Percentiles rank a stretch among this genome's conserved stretches.
These are phyloP conservation scores for Cryomyces minteri DNA, from an alignment of 495 filamentous ascomycete species.

Conservation along the genomic window DNA sequence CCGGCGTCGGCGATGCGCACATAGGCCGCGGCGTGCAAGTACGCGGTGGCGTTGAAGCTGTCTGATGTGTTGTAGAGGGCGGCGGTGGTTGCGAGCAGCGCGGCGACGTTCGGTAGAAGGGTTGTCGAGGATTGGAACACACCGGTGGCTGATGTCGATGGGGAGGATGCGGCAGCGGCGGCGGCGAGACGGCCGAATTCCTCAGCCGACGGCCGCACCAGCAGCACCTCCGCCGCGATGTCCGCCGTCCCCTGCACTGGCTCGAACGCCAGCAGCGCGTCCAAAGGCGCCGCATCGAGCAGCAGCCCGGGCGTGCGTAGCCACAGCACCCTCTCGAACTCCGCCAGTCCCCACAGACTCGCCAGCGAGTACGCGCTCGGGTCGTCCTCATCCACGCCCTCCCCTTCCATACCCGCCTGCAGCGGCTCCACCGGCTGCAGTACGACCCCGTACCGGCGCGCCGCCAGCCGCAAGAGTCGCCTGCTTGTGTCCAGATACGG, in stretches of 20 bases:
- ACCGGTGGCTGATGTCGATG: not conserved
- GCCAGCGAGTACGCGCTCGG: constrained; percentile 17
- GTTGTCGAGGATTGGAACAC: not conserved
- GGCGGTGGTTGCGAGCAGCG: not conserved
- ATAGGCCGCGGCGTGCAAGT: constrained; percentile 20
- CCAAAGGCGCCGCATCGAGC: constrained; percentile 23
- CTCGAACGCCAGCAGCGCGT: constrained; percentile 23
- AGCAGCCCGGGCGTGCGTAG: constrained; percentile 23
- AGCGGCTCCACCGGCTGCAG: constrained; percentile 22
- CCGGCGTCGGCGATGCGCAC: constrained; percentile 25
- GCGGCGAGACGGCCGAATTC: constrained; percentile 6
- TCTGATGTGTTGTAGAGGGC: constrained; percentile 8
- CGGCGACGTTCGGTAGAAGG: not conserved
- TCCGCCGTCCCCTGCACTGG: constrained; percentile 9
- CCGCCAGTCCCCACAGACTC: constrained; percentile 20
- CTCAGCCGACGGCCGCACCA: constrained; percentile 14
- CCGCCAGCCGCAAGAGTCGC: constrained; percentile 24
- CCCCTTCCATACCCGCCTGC: constrained; percentile 9
- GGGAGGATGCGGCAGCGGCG: constrained; percentile 3
- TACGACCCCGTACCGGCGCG: constrained; percentile 22
- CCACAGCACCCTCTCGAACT: constrained; percentile 25
- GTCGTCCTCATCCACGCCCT: constrained; percentile 1
- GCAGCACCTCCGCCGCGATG: constrained; percentile 11
- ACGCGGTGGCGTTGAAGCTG: constrained; percentile 22
- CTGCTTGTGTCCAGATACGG: constrained; percentile 19